Base-by-base conservation (phyloP, 257 asterid genomes). In the Henckelia pumila region DNA sequence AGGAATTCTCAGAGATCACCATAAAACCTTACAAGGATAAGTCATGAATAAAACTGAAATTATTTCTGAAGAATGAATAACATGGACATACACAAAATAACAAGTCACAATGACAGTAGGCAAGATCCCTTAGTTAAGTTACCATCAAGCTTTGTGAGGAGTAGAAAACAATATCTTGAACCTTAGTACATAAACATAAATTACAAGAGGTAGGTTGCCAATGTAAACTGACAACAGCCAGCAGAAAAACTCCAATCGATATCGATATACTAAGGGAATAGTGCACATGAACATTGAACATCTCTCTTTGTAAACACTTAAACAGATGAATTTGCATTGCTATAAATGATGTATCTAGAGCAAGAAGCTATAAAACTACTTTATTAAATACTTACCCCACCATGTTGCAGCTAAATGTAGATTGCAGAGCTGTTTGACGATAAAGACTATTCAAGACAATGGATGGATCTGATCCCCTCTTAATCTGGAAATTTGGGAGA, bases 341-440 rank as follows among this genome's bases (percentile, higher is more conserved):
- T 23, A 59, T 59, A 30, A 55, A 59, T 33, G 26, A 11, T 40
- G 24, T 26, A 16, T 29, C 21, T 3, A n/a, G 21, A 33, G 59
- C 29, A 71, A 62, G 53, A 32, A 63, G 10, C 53, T 17, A 28
- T 33, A 52, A 16, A 64, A 50, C 32, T 47, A 61, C 74, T 53
- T 62, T 37, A 32, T 28, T 73, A 76, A 61, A 64, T 67, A 80
- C 96, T 82, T 80, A 94, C 99, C 99, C 99, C 81, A 94, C 97
- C 99, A 94, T 94, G 83, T 94, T 94, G 87, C 99, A 94, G 84
- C 86, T 88, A 82, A 91, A 94, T 70, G 92, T 78, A 56, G 97
- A 74, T 74, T 94, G 99, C 70, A 94, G 78, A 66, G 96, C 84
- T 35, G 99, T 94, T 57, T 73, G 87, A 69, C 99, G 95, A 79